Evolutionary conservation across 306 rosid genomes (phyloP).

Genomic region (Corylus avellana): DNA sequence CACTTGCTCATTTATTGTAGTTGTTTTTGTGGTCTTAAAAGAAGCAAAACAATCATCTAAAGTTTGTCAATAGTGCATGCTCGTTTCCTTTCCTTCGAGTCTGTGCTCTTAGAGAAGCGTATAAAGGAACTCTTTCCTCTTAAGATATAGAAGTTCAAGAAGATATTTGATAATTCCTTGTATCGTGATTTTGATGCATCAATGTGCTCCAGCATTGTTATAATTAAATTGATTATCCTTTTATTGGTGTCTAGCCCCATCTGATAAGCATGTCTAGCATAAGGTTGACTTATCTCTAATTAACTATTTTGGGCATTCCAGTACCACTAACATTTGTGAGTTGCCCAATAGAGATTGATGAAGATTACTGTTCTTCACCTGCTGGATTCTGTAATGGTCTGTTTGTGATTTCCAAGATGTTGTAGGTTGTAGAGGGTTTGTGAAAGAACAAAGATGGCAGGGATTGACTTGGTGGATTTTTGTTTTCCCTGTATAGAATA

Average conservation of each 20-base stretch:
- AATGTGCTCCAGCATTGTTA: neutral
- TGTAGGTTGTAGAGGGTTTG: neutral
- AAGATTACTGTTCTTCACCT: neutral
- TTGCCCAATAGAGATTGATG: neutral
- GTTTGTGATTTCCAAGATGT: neutral
- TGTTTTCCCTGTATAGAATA: neutral
- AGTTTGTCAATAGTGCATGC: neutral
- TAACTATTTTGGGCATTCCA: neutral
- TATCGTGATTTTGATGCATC: neutral
- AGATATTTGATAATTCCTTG: neutral
- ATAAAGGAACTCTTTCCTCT: neutral
- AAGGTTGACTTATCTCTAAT: neutral
- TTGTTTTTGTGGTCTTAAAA: neutral
- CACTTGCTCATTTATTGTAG: neutral
- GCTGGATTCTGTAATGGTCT: neutral
- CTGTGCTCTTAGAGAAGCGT: neutral
- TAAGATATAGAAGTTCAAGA: neutral
- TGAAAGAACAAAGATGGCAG: neutral
- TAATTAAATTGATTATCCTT: neutral
- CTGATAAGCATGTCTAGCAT: neutral
- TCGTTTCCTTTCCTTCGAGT: neutral
- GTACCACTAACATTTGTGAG: neutral
- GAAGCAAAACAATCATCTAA: neutral
- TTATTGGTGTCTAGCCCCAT: neutral
- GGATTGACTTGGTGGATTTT: neutral